Base-by-base conservation (phyloP, 352 stramenopile genomes). In the Elongisporangium prolatum region DNA sequence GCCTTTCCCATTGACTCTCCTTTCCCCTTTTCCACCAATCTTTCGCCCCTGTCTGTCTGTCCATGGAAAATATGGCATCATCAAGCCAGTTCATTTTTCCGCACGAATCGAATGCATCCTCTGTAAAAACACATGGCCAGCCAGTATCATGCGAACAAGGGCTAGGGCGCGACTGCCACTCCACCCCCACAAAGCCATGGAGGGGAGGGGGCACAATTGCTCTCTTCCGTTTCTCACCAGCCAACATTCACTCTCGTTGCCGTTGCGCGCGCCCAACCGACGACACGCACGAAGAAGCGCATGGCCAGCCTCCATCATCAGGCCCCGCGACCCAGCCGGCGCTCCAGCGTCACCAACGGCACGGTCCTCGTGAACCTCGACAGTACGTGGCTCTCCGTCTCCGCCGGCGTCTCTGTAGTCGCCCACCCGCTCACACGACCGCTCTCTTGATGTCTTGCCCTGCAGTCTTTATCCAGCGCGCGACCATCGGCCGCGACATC, bases 351-450 rank as follows among this genome's bases (percentile, higher is more conserved):
- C 3, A 13, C 44, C n/a, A 63, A 68, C 58, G 69, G 72, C 59
- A 91, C 78, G 21, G 72, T 85, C 22, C 78, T 91, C 59, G 73
- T 91, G 21, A 89, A 89, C 61, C 71, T 91, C 6, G 78, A 91
- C 64, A 67, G 73, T 82, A 60, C 21, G 66, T 61, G 3, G n/a
- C 48, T 4, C 34, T 44, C 11, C 9, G 9, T 62, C 44, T 61
- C 40, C 2, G 14, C 21, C 0, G 14, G 6, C 58, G 17, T 48
- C 22, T 40, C 10, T 50, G 8, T 8, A 21, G 6, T n/a, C 22
- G 14, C n/a, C 22, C 2, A 11, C 3, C 7, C 21, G 16, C 16
- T 55, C 21, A 21, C 21, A 9, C 14, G 52, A 9, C 53, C 54
- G 40, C 22, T n/a, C 25, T 6, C 54, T 44, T 17, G 1, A 8